These are phyloP conservation scores for Cladosporium sp. DNA, from an alignment of 2,329 filamentous ascomycete species.

Conservation along the genomic window DNA sequence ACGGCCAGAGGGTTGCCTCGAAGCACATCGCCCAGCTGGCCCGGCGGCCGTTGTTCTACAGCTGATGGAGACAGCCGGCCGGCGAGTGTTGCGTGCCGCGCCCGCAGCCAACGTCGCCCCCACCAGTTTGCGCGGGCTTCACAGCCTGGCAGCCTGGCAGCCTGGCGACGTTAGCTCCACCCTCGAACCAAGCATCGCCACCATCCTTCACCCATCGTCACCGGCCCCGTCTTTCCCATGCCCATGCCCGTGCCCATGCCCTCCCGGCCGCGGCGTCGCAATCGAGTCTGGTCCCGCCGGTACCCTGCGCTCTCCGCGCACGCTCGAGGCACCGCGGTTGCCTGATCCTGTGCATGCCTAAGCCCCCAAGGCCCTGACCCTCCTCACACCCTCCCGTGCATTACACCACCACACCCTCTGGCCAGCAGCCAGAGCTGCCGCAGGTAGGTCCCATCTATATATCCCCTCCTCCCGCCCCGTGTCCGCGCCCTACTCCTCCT, in stretches of 20 bases:
- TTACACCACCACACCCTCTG: too few relatives aligned
- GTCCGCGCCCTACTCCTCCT: slow-evolving; percentile 2
- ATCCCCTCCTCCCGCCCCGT: slow-evolving; percentile 1
- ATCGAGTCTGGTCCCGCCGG: slow-evolving; percentile 5
- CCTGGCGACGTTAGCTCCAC: not conserved
- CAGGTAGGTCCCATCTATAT: slow-evolving; percentile 8
- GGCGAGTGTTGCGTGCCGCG: not conserved
- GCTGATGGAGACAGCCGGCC: not conserved
- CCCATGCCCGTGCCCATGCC: not conserved
- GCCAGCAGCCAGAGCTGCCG: not conserved
- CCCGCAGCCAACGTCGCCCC: not conserved
- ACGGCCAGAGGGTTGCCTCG: not conserved
- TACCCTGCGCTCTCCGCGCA: not conserved
- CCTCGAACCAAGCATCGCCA: not conserved
- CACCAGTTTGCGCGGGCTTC: not conserved
- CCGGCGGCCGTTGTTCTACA: not conserved
- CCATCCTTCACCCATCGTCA: not conserved
- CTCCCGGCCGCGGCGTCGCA: slow-evolving; percentile 8
- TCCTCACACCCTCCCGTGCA: too few relatives aligned
- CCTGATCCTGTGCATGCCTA: slow-evolving; percentile 1
- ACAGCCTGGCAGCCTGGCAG: not conserved
- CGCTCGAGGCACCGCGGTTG: not conserved
- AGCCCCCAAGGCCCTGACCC: slow-evolving; percentile 1
- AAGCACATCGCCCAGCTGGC: not conserved
- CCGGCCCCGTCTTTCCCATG: not conserved